Evolutionary conservation across 2,329 filamentous ascomycete species (phyloP), one percentile per base, ranked within the genome.

Genomic region (Botrytis squamosa): DNA sequence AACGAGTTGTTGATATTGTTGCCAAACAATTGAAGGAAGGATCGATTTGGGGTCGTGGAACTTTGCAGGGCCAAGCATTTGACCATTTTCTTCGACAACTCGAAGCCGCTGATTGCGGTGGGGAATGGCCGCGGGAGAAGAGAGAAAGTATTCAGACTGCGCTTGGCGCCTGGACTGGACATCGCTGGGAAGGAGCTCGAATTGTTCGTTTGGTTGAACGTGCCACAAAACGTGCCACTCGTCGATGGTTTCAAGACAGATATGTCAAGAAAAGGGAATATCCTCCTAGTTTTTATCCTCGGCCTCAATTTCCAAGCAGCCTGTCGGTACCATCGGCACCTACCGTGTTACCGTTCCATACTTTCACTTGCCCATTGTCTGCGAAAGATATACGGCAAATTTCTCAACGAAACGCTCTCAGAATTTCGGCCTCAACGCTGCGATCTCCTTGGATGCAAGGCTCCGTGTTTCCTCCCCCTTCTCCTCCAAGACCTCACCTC

Each of bases 311-410:
- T 18, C 96, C 95, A 6, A 83, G 86, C 4, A 88, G 87, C 60
- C 85, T 99, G 46, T 88, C 92, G 0, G 88, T 97, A 16, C 96
- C 96, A 6, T 90, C 93, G 44, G 95, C 96, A 9, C 96, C 96
- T 3, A 99, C 96, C 0, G 95, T 99, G 1, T 86, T 99, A 1
- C 96, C 96, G 0, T 99, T 99, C 80, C 96, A 99, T 82, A 98
- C 96, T 0, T 99, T 99, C 80, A 99, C 96, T 1, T 97, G 93
- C 77, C 96, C 96, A 0, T 86, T 99, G 77, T 94, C 93, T 10
- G 94, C 96, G 6, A 94, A 93, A 81, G 93, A 98, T 77, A 94
- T 99, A 74, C 92, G 96, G 25, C 89, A 93, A 80, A 99, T 99
- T 76, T 98, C 96, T 14, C 95, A 98, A 82, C 89, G 96, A 38